Conservation (phyloP, 2,329 filamentous ascomycete species). For the Blastomyces percursus region DNA sequence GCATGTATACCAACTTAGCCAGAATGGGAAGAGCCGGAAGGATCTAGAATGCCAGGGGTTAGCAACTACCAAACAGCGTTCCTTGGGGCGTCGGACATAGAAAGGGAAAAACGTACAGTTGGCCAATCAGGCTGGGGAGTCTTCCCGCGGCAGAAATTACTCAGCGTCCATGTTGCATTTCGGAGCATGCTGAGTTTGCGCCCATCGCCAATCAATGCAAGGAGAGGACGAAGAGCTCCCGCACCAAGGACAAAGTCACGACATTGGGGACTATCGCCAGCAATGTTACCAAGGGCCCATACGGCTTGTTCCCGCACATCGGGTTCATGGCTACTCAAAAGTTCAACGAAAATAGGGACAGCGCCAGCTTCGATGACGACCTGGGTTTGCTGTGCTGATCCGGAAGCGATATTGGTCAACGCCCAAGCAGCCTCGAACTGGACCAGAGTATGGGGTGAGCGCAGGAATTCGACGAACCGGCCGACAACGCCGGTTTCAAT, state of each 20-base stretch:
- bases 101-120: constrained; percentile 53
- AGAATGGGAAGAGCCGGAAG: constrained; percentile 87
- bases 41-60: constrained; percentile 49
- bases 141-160: constrained; percentile 99
- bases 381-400: constrained; percentile 93
- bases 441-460: constrained; percentile 92
- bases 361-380: constrained; percentile 97
- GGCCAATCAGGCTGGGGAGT: constrained; percentile 97
- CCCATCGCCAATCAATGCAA: constrained; percentile 86
- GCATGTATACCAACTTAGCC: constrained; percentile 93
- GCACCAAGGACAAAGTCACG: constrained; percentile 90
- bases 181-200: constrained; percentile 98
- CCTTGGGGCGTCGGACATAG: not conserved
- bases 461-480: constrained; percentile 96
- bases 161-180: constrained; percentile 97
- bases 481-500: constrained; percentile 98
- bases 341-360: constrained; percentile 95
- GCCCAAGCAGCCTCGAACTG: constrained; percentile 99
- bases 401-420: constrained; percentile 96
- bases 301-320: constrained; percentile 98
- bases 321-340: constrained; percentile 88
- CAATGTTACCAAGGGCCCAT: constrained; percentile 97
- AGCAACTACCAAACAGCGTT: constrained; percentile 5
- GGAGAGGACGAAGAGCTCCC: constrained; percentile 80
- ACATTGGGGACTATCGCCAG: constrained; percentile 94